These are phyloP conservation scores for Pneumocystis murina DNA, from an alignment of 1,139 yeast genomes.

Conservation along the genomic window DNA sequence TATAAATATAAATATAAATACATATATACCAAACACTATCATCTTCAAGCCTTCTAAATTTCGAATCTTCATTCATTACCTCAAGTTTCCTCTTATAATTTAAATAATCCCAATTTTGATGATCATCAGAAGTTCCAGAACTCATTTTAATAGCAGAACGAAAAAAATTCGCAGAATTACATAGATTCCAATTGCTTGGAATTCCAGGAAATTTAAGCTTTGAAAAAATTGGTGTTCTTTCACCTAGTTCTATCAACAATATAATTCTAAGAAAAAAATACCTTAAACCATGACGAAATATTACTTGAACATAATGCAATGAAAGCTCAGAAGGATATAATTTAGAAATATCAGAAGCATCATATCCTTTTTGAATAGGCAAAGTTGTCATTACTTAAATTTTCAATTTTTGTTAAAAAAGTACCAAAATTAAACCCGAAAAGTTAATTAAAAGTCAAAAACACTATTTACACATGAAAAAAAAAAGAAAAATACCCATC, in stretches of 20 bases:
- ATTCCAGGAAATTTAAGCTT: conserved; percentile 16
- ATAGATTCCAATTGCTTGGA: conserved; percentile 15
- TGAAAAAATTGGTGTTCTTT: conserved; percentile 17
- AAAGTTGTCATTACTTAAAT: not conserved
- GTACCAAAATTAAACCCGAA: not conserved
- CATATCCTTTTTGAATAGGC: not conserved
- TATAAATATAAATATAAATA: not conserved
- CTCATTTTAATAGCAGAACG: conserved; percentile 2
- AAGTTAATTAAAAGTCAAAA: not conserved
- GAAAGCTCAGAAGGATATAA: conserved; percentile 15
- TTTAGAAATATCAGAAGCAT: conserved; percentile 10
- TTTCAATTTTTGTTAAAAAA: not conserved
- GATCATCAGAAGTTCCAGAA: not conserved
- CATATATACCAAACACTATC: conserved; percentile 6
- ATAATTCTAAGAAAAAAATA: not conserved
- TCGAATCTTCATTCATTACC: not conserved
- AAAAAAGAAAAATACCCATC: not conserved
- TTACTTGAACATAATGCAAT: conserved; percentile 11
- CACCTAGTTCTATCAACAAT: conserved; percentile 9
- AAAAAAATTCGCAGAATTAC: conserved; percentile 15
- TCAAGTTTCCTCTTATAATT: conserved; percentile 6
- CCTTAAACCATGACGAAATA: conserved; percentile 16
- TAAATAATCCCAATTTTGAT: conserved; percentile 3
- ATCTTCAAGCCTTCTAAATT: not conserved
- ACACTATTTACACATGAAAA: not conserved